These are phyloP conservation scores for Penicillium samsonianum DNA, from an alignment of 495 filamentous ascomycete genomes.

Conservation along the genomic window DNA sequence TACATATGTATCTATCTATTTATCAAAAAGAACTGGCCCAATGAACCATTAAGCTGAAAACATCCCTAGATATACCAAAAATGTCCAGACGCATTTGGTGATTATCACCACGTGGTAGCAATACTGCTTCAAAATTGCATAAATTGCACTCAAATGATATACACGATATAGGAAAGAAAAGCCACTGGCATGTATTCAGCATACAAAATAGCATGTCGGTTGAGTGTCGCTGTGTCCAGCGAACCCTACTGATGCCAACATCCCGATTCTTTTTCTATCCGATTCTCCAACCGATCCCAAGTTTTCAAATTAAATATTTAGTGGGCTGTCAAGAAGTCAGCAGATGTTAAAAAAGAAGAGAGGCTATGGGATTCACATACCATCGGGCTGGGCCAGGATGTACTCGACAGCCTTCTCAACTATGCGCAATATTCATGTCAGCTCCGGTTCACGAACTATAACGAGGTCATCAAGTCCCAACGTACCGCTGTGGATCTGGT, in stretches of 20 bases:
- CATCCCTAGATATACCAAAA: background rate
- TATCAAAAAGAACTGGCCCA: background rate
- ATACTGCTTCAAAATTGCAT: constrained; percentile 40
- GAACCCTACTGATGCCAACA: constrained; percentile 33
- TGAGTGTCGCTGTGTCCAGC: constrained; percentile 24
- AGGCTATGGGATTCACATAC: constrained; percentile 29
- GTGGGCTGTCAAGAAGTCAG: constrained; percentile 38
- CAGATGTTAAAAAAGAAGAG: background rate
- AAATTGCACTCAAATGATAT: constrained; percentile 52
- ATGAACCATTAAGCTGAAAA: background rate
- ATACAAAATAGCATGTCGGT: constrained; percentile 39
- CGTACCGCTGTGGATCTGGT: constrained; percentile 95
- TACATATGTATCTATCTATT: background rate
- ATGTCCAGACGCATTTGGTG: background rate
- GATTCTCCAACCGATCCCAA: constrained; percentile 30
- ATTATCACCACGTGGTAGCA: background rate
- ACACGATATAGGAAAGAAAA: constrained; percentile 46
- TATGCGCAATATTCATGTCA: constrained; percentile 41
- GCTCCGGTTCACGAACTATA: constrained; percentile 2
- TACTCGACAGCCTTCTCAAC: constrained; percentile 96
- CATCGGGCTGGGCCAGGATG: constrained; percentile 93
- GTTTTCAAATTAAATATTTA: constrained; percentile 43
- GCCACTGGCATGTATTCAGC: constrained; percentile 45
- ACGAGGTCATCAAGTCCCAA: constrained; percentile 15
- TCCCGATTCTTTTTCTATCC: constrained; percentile 46